Base-by-base conservation (phyloP, 768 basidiomycete genomes). In the Serendipita indica region DNA sequence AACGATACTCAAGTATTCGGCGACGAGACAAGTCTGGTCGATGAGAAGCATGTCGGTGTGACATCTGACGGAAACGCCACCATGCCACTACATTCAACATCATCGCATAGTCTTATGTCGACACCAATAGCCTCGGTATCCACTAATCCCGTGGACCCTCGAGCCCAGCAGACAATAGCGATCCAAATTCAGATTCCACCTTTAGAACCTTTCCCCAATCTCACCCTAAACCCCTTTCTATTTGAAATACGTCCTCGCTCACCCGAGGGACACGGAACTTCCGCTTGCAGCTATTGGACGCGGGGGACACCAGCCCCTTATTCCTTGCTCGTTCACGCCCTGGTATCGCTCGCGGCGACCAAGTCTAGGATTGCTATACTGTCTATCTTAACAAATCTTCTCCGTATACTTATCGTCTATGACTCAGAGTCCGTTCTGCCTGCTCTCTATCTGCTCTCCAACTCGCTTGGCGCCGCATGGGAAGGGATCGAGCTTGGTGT, bases 381-480 rank as follows among this genome's bases (percentile, higher is more conserved):
- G 61, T 80, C 84, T 64, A 77, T 75, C 16, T 69, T 89, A 59
- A 83, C 83, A 34, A 94, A 93, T 64, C 75, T 84, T 28, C 69
- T 94, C 6, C 82, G 85, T 28, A 75, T 79, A 20, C 75, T 94
- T 57, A 74, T 82, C 61, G 67, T 72, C 35, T 77, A 81, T 63
- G 80, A 90, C 64, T 79, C 86, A 0, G 58, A 74, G 20, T 84
- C 87, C 37, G 76, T 94, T 41, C 71, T 85, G 45, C 77, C 86
- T n/a, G 76, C 86, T 33, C 71, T 90, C 4, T 91, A 90, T 67
- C 78, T 91, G 20, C 73, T 91, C 32, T 89, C 89, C 12, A 92
- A 90, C 67, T 79, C 85, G 20, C 74, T 91, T 33, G 75, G 80
- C 1, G 86, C 89, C 18, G 78, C 85, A 0, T 92, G 89, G 70